Base-by-base conservation (phyloP, 176 grass and related monocot species). In the Oryza meridionalis region DNA sequence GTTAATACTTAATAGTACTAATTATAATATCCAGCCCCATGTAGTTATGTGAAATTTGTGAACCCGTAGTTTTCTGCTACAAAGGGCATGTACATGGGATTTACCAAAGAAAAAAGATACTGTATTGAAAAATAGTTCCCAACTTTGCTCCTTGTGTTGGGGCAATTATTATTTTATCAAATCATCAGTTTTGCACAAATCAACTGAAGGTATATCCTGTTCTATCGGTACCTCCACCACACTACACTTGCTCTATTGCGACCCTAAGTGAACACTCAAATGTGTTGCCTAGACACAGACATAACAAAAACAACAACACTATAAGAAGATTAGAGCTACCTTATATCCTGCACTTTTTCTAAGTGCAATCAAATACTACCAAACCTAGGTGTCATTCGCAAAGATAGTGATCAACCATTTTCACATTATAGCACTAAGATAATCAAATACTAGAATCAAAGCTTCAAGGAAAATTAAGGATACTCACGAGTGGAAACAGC, bases 401-500 rank as follows among this genome's bases (percentile, higher is more conserved):
- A 43, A 24, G 49, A 4, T 72, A 63, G 24, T 50, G 27, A 78
- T 66, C 67, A 2, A 13, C 76, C 14, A 16, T 42, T 73, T 38
- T 67, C 62, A 76, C 7, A 66, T 72, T 14, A 77, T 59, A 71
- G 68, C 24, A 78, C 35, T 63, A 6, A 6, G 32, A 77, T 77
- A 62, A 70, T 4, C 2, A 5, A 77, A 86, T 49, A 35, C 5
- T 37, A 65, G 53, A 85, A 58, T 4, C 19, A 65, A 65, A 83
- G 35, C 46, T 65, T 47, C 3, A 59, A 51, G 19, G 35, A 66
- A 87, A 62, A 35, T 24, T 1, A 17, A 12, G 76, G 78, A 75
- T 84, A 87, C 78, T 87, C 86, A 90, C 80, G 5, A 10, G 67
- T 71, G 73, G 88, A 82, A 85, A 51, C 71, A 78, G n/a, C 22